Conservation (phyloP, 495 filamentous ascomycete species). For the Penicillium paradoxum region DNA sequence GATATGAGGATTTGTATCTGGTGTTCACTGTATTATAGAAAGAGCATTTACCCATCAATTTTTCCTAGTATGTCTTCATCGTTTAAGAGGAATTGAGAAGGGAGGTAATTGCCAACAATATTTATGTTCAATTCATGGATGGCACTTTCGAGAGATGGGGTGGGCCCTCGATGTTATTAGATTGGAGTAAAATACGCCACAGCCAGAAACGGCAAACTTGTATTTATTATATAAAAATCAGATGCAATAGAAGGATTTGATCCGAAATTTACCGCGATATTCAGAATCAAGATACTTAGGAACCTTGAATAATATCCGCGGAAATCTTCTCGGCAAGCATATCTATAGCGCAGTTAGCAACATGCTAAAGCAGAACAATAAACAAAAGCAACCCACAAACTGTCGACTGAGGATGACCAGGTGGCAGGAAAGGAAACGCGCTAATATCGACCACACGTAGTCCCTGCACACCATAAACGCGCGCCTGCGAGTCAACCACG, state of each 20-base stretch:
- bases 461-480: conserved; percentile 47
- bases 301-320: conserved; percentile 30
- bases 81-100: neutral
- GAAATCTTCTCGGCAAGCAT: conserved; percentile 55
- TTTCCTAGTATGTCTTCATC: conserved; percentile 11
- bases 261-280: neutral
- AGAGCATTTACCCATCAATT: conserved; percentile 17
- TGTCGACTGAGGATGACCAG: conserved; percentile 48
- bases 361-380: neutral
- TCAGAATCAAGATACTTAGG: neutral
- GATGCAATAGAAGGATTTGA: neutral
- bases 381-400: conserved; percentile 31
- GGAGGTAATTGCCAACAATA: neutral
- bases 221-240: neutral
- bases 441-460: conserved; percentile 56
- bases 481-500: conserved; percentile 50
- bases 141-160: neutral
- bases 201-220: neutral
- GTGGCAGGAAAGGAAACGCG: conserved; percentile 48
- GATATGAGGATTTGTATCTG: conserved; percentile 29
- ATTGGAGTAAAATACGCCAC: too few species aligned
- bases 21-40: conserved; percentile 42
- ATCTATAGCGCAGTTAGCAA: conserved; percentile 20
- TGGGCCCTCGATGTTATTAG: too few species aligned
- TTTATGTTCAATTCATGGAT: neutral